Evolutionary conservation across 78 protist species (phyloP).

Genomic region (Trichosphaerium sp.): DNA sequence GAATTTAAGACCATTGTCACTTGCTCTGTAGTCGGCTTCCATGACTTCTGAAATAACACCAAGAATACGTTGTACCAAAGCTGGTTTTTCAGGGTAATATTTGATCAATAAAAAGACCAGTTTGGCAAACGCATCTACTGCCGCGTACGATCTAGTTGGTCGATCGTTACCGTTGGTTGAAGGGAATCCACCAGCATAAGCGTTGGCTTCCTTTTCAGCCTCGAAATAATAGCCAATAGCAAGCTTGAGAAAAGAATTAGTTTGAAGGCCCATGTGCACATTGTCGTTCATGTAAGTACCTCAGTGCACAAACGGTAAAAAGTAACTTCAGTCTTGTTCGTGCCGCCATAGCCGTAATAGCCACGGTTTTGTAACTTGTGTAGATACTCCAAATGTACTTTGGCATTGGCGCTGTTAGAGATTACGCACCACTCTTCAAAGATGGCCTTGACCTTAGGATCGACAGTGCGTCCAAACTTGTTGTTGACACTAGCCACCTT

Average conservation of each 20-base stretch:
- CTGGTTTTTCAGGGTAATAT: conserved; percentile 17
- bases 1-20: conserved; percentile 17
- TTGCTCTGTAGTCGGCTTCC: conserved; percentile 16
- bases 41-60: conserved; percentile 19
- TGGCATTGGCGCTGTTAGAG: not conserved
- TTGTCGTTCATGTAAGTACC: too few relatives aligned
- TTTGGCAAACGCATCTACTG: conserved; percentile 59
- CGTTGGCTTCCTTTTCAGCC: too few relatives aligned
- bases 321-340: too few relatives aligned
- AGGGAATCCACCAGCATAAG: too few relatives aligned
- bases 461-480: not conserved
- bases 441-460: not conserved
- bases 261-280: too few relatives aligned
- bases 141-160: not conserved
- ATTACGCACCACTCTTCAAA: not conserved
- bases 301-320: too few relatives aligned
- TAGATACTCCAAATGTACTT: conserved; percentile 1
- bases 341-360: too few relatives aligned
- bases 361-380: conserved; percentile 8
- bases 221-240: too few relatives aligned
- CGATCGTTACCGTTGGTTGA: not conserved
- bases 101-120: conserved; percentile 70
- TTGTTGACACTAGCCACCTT: not conserved
- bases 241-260: too few relatives aligned
- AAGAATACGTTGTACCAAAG: conserved; percentile 34